A percentile compares a stretch with the other conserved stretches of the same genome.
These are phyloP conservation scores for Domatiomyces catenatus DNA, from an alignment of 2,329 filamentous ascomycete genomes.

Conservation along the genomic window DNA sequence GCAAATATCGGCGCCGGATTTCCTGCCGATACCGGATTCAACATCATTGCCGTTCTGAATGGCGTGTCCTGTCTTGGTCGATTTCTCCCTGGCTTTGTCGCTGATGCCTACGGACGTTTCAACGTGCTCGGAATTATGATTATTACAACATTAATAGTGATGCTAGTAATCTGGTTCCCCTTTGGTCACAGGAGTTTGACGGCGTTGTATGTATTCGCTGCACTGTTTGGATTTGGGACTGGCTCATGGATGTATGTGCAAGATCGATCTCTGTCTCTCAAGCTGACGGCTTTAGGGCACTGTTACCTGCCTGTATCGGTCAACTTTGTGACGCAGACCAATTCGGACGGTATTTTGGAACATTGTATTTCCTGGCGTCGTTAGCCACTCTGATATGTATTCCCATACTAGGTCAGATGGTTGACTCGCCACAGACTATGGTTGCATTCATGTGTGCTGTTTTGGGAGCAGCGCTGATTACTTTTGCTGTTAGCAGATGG, in stretches of 20 bases:
- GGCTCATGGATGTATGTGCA: conserved; percentile 30
- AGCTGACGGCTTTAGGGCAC: background rate
- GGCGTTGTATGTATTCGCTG: conserved; percentile 31
- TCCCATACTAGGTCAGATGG: conserved; percentile 32
- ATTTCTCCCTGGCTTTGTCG: conserved; percentile 29
- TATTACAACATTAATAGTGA: conserved; percentile 25
- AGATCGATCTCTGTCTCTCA: conserved; percentile 18
- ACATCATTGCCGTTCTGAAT: conserved; percentile 32
- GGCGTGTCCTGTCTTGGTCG: conserved; percentile 30
- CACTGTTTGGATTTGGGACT: conserved; percentile 35
- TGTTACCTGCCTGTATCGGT: conserved; percentile 29
- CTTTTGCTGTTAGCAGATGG: conserved; percentile 22
- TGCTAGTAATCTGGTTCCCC: conserved; percentile 31
- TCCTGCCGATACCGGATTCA: conserved; percentile 24
- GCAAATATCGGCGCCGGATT: conserved; percentile 25
- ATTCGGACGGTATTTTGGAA: conserved; percentile 34
- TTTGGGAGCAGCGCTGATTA: conserved; percentile 22
- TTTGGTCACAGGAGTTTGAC: conserved; percentile 27
- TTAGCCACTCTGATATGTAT: conserved; percentile 33
- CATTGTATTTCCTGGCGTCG: conserved; percentile 32
- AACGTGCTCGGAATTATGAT: conserved; percentile 29
- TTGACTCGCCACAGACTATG: conserved; percentile 31
- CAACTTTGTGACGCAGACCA: conserved; percentile 33
- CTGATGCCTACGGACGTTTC: conserved; percentile 32
- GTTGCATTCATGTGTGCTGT: conserved; percentile 34